A percentile compares a stretch with the other conserved stretches of the same genome.
phyloP scores from a whole-genome alignment of 208 protist genomes.

The Crithidia brevicula region DNA sequence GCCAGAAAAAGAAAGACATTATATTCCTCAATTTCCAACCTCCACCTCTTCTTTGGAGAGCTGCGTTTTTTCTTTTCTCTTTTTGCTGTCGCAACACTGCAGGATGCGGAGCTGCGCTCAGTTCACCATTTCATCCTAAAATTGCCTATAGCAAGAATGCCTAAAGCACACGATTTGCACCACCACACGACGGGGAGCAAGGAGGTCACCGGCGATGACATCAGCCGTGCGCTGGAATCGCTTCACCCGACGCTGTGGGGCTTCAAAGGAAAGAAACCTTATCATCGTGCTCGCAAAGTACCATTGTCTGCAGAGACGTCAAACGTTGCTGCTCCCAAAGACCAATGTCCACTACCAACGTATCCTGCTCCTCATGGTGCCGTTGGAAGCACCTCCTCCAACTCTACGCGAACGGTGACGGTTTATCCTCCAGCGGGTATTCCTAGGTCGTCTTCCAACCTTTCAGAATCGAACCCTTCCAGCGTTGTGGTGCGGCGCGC shows the following conservation, averaged over 20 bases:
- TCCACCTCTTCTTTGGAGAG: too few species aligned
- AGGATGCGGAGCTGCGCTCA: too few species aligned
- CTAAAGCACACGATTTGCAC: not conserved
- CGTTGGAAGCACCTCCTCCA: not conserved
- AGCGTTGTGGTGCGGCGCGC: not conserved
- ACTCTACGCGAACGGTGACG: not conserved
- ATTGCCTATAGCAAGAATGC: too few species aligned
- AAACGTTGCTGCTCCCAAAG: not conserved
- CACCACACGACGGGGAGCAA: not conserved
- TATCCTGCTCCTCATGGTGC: too few species aligned
- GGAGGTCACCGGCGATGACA: not conserved
- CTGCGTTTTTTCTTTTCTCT: too few species aligned
- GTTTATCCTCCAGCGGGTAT: not conserved
- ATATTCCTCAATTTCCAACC: too few species aligned
- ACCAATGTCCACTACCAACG: not conserved
- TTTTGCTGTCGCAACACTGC: too few species aligned
- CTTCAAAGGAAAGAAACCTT: not conserved
- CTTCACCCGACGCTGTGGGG: not conserved
- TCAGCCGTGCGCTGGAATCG: not conserved
- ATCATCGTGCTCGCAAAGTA: not conserved
- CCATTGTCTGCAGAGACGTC: too few species aligned
- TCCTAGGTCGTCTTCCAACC: not conserved
- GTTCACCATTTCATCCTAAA: too few species aligned
- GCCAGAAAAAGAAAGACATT: too few species aligned
- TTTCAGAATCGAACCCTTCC: not conserved